Conservation (phyloP, 1,284 basidiomycete species). For the Boletus sp. region DNA sequence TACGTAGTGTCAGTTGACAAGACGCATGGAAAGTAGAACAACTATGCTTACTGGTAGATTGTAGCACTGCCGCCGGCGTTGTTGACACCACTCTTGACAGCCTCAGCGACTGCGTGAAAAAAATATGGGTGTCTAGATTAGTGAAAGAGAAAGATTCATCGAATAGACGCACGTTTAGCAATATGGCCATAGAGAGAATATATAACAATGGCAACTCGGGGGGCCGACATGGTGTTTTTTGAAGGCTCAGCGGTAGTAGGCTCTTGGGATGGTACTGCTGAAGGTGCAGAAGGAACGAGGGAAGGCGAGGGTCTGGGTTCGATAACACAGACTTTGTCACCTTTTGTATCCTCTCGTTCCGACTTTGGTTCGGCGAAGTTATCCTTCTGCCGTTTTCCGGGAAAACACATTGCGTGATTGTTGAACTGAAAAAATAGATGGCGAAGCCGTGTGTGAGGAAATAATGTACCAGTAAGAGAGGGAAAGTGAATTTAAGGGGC, state of each 20-base stretch:
- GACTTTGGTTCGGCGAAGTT: conserved; percentile 30
- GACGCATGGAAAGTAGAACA: not conserved
- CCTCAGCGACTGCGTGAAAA: conserved; percentile 63
- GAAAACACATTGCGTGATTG: conserved; percentile 38
- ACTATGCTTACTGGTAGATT: conserved; percentile 64
- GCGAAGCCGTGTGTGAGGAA: conserved; percentile 8
- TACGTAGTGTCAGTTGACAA: not conserved
- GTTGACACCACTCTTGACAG: conserved; percentile 70
- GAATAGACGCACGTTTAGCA: conserved; percentile 50
- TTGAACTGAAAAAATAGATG: not conserved
- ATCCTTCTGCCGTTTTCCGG: conserved; percentile 37
- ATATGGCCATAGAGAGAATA: conserved; percentile 85
- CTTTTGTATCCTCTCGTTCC: conserved; percentile 19
- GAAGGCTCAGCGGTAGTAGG: not conserved
- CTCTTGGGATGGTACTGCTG: conserved; percentile 1
- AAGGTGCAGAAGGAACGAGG: conserved; percentile 3
- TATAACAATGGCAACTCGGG: conserved; percentile 76
- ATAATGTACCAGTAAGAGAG: not conserved
- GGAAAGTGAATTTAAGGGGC: not conserved
- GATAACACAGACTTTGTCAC: conserved; percentile 1
- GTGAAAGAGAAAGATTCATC: not conserved
- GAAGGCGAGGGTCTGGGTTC: conserved; percentile 11
- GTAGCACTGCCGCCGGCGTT: conserved; percentile 66
- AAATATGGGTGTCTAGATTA: not conserved
- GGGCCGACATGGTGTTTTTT: conserved; percentile 29